Percentiles rank a stretch among this genome's conserved stretches.
These are phyloP conservation scores for Ceratocystis colombiana DNA, from an alignment of 2,329 filamentous ascomycete species.

Conservation along the genomic window DNA sequence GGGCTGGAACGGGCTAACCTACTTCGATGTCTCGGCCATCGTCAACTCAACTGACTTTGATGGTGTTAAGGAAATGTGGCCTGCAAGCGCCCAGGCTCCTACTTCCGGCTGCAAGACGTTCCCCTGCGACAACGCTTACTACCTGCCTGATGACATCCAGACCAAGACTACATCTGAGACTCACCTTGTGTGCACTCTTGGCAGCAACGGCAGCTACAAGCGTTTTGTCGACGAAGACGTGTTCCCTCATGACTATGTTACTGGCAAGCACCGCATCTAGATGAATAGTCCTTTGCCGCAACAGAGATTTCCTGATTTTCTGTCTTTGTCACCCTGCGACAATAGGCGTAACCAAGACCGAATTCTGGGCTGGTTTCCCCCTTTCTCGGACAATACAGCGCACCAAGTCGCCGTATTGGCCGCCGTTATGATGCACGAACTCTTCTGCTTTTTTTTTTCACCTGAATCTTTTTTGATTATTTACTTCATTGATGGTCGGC, in stretches of 20 bases:
- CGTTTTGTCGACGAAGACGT: constrained; percentile 20
- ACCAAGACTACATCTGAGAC: constrained; percentile 43
- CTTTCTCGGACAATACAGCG: neutral
- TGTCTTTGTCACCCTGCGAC: neutral
- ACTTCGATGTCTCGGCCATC: constrained; percentile 51
- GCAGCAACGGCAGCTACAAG: constrained; percentile 28
- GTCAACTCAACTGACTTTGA: constrained; percentile 41
- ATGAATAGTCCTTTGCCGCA: neutral
- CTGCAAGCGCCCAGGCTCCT: constrained; percentile 32
- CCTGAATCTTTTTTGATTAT: neutral
- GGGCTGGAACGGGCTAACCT: constrained; percentile 41
- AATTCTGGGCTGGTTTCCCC: neutral
- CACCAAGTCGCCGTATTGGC: neutral
- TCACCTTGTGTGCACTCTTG: constrained; percentile 45
- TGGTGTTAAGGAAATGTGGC: constrained; percentile 48
- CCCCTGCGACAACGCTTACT: constrained; percentile 48
- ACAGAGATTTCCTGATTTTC: neutral
- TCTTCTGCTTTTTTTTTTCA: constrained; percentile 10
- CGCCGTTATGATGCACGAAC: constrained; percentile 22
- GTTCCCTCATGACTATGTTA: constrained; percentile 23
- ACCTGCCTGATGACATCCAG: constrained; percentile 44
- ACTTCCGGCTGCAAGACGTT: constrained; percentile 44
- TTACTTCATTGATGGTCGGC: neutral
- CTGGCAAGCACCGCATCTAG: constrained; percentile 18
- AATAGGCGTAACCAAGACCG: neutral